These are phyloP conservation scores for Scytalidium sp. DNA, from an alignment of 2,329 filamentous ascomycete species.

Conservation along the genomic window DNA sequence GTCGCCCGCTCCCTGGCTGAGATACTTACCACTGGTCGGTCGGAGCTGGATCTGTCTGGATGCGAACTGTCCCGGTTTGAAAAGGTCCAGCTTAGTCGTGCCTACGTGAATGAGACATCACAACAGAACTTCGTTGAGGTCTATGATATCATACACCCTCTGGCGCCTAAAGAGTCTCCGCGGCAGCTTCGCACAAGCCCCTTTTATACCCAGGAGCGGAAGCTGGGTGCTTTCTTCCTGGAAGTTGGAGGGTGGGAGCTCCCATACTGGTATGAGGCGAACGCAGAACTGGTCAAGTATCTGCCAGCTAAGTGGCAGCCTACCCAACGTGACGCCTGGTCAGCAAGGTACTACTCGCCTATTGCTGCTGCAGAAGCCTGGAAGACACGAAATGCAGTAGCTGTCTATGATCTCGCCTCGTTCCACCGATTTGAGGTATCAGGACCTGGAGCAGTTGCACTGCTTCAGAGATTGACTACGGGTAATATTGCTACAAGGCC, in stretches of 20 bases:
- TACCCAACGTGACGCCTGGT: conserved; percentile 56
- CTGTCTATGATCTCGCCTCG: conserved; percentile 62
- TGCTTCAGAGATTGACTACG: conserved; percentile 53
- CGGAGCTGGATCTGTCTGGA: conserved; percentile 53
- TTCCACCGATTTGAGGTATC: conserved; percentile 55
- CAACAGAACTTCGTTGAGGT: conserved; percentile 61
- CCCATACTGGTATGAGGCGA: conserved; percentile 60
- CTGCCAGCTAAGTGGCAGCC: conserved; percentile 54
- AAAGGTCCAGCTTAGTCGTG: conserved; percentile 52
- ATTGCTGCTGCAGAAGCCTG: conserved; percentile 59
- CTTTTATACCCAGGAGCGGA: conserved; percentile 50
- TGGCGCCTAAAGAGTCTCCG: conserved; percentile 54
- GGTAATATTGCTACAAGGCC: conserved; percentile 43
- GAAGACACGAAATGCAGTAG: conserved; percentile 61
- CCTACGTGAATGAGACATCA: conserved; percentile 56
- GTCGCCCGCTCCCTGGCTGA: conserved; percentile 22
- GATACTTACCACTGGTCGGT: conserved; percentile 38
- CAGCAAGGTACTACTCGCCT: conserved; percentile 52
- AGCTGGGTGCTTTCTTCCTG: conserved; percentile 57
- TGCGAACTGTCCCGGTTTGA: conserved; percentile 61
- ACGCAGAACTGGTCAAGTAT: conserved; percentile 45
- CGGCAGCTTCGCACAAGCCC: conserved; percentile 57
- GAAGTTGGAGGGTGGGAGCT: conserved; percentile 61
- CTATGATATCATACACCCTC: conserved; percentile 62
- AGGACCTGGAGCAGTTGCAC: conserved; percentile 52